phyloP scores from a whole-genome alignment of 257 asterid genomes.

The Galeopsis tetrahit region DNA sequence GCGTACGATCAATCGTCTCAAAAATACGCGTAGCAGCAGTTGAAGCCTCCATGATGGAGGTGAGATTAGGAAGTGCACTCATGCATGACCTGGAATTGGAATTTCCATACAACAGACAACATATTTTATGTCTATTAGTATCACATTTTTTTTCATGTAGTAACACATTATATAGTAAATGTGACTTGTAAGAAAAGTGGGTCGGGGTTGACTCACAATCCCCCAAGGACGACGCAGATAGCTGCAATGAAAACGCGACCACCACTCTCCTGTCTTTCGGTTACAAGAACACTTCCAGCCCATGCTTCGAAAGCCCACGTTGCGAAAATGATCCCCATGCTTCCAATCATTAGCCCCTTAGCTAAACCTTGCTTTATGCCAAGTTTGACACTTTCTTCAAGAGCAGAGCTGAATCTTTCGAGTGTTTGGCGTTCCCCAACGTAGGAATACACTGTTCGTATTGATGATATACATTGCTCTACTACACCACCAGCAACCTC shows the following conservation, averaged over 20 bases:
- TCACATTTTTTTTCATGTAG: too few relatives aligned
- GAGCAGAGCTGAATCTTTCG: constrained; percentile 56
- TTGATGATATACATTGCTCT: constrained; percentile 73
- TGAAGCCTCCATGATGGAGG: constrained; percentile 61
- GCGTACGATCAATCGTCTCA: constrained; percentile 53
- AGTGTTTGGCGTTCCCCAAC: constrained; percentile 68
- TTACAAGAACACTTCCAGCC: constrained; percentile 75
- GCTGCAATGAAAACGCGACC: constrained; percentile 69
- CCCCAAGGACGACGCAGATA: constrained; percentile 63
- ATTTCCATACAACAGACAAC: not conserved
- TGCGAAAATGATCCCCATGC: constrained; percentile 67
- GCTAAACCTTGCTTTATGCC: constrained; percentile 70
- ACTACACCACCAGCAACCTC: constrained; percentile 66
- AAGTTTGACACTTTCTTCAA: constrained; percentile 51
- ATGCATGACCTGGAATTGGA: constrained; percentile 57
- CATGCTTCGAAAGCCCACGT: constrained; percentile 81
- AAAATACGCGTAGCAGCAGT: constrained; percentile 57
- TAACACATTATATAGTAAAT: too few relatives aligned
- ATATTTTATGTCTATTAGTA: too few relatives aligned
- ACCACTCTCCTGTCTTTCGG: constrained; percentile 66
- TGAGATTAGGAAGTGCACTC: constrained; percentile 70
- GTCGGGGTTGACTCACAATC: constrained; percentile 68
- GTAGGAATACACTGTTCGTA: constrained; percentile 74
- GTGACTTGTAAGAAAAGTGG: not conserved
- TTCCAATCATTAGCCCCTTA: constrained; percentile 83